Conservation (phyloP, 1,284 basidiomycete species). For the Moniliophthora roreri region DNA sequence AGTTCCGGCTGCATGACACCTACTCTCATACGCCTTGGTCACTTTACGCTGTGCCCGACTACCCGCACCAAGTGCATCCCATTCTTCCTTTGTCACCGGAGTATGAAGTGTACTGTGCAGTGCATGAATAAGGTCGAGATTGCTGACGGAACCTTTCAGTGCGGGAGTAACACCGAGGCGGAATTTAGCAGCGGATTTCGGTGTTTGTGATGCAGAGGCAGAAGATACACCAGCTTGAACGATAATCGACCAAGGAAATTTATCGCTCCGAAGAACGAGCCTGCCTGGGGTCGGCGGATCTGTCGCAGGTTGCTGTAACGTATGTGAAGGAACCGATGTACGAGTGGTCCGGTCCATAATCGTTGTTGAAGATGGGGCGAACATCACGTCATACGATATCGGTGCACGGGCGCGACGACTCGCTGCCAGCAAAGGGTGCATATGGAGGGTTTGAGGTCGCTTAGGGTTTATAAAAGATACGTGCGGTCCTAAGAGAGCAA, state of each 20-base stretch:
- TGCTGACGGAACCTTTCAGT: conserved; percentile 43
- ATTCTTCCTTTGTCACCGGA: conserved; percentile 63
- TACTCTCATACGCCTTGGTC: conserved; percentile 59
- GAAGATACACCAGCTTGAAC: conserved; percentile 30
- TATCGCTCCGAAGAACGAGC: conserved; percentile 56
- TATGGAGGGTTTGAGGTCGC: conserved; percentile 41
- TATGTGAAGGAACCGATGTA: conserved; percentile 53
- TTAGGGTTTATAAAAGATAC: conserved; percentile 39
- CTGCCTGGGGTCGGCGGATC: conserved; percentile 51
- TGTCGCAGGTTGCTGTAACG: conserved; percentile 62
- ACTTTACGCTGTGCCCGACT: conserved; percentile 52
- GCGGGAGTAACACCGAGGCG: conserved; percentile 24
- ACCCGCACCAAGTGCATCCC: conserved; percentile 59
- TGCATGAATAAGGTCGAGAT: conserved; percentile 62
- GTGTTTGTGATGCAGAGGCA: conserved; percentile 19
- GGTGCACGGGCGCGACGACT: conserved; percentile 53
- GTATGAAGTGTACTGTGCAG: conserved; percentile 54
- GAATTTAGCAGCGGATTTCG: conserved; percentile 15
- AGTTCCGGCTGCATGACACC: conserved; percentile 59
- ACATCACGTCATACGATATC: conserved; percentile 60
- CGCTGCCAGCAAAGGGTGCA: conserved; percentile 63
- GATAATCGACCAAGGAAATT: conserved; percentile 62
- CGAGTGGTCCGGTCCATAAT: conserved; percentile 56
- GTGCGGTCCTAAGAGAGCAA: conserved; percentile 30
- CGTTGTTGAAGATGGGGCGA: conserved; percentile 55